phyloP scores from a whole-genome alignment of 768 basidiomycete species.

The Strobilomyces dryophilus region DNA sequence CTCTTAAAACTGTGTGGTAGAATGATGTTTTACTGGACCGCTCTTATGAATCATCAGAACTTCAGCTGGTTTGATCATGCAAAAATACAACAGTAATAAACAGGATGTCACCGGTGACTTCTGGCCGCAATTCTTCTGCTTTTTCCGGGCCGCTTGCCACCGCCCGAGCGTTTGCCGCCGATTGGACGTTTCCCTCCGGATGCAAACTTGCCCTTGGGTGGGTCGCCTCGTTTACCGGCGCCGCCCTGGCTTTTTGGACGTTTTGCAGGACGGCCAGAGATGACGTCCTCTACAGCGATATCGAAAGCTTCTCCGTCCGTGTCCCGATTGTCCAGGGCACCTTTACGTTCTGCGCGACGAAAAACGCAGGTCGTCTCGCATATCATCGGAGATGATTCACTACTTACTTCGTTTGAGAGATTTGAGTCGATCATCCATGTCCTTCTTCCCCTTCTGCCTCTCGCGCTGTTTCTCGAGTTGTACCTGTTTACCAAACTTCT shows the following conservation, averaged over 20 bases:
- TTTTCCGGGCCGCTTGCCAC: conserved; percentile 56
- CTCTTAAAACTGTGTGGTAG: not conserved
- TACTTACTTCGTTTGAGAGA: conserved; percentile 80
- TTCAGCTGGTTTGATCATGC: conserved; percentile 1
- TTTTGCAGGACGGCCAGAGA: conserved; percentile 66
- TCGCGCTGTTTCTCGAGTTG: conserved; percentile 93
- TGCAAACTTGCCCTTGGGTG: conserved; percentile 41
- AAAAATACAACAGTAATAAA: conserved; percentile 6
- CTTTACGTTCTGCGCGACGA: conserved; percentile 67
- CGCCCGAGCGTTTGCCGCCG: conserved; percentile 26
- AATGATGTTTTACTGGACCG: not conserved
- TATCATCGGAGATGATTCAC: not conserved
- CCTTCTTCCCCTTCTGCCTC: conserved; percentile 85
- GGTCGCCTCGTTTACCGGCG: conserved; percentile 28
- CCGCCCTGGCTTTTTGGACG: conserved; percentile 34
- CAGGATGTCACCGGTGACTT: conserved; percentile 24
- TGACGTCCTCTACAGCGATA: conserved; percentile 86
- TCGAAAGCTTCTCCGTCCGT: conserved; percentile 67
- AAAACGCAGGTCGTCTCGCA: not conserved
- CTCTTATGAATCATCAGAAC: not conserved
- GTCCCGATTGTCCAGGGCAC: conserved; percentile 63
- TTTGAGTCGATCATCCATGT: conserved; percentile 82
- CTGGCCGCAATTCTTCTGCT: conserved; percentile 47
- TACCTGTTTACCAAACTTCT: conserved; percentile 98
- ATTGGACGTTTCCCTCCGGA: conserved; percentile 17